A percentile compares a stretch with the other conserved stretches of the same genome.
These are phyloP conservation scores for Clitopilus hobsonii DNA, from an alignment of 768 basidiomycete genomes.

Conservation along the genomic window DNA sequence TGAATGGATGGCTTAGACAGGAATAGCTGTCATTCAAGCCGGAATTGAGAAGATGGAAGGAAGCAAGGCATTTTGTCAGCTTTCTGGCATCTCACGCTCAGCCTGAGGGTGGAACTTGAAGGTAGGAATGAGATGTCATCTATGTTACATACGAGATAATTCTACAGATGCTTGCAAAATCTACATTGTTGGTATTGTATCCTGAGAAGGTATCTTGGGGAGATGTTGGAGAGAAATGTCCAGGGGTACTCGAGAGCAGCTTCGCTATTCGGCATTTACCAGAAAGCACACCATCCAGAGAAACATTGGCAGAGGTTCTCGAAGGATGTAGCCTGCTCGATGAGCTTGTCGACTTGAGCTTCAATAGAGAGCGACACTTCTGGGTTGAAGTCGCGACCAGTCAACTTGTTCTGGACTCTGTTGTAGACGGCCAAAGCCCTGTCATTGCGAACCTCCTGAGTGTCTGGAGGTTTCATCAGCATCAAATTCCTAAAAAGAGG, in stretches of 20 bases:
- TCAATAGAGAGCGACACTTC: conserved; percentile 68
- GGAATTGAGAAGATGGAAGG: too few species aligned
- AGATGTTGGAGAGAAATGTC: too few species aligned
- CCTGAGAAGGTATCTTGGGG: too few species aligned
- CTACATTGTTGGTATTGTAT: too few species aligned
- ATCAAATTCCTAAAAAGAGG: conserved; percentile 20
- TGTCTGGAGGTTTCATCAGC: conserved; percentile 49
- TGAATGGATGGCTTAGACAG: too few species aligned
- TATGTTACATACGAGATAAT: too few species aligned
- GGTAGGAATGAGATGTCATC: too few species aligned
- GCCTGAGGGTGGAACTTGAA: too few species aligned
- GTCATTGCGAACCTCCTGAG: conserved; percentile 87
- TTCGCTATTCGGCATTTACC: conserved; percentile 33
- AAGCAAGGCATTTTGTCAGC: neutral
- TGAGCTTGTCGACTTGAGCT: conserved; percentile 88
- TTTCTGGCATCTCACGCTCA: too few species aligned
- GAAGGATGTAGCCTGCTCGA: conserved; percentile 86
- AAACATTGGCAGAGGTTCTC: conserved; percentile 98
- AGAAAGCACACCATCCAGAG: conserved; percentile 92
- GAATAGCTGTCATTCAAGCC: too few species aligned
- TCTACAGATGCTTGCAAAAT: too few species aligned
- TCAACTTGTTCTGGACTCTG: conserved; percentile 92
- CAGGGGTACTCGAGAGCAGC: neutral
- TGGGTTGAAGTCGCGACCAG: conserved; percentile 94
- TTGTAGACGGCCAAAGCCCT: conserved; percentile 89